Conservation (phyloP, 2,329 filamentous ascomycete species). For the Neopestalotiopsis clavispora region DNA sequence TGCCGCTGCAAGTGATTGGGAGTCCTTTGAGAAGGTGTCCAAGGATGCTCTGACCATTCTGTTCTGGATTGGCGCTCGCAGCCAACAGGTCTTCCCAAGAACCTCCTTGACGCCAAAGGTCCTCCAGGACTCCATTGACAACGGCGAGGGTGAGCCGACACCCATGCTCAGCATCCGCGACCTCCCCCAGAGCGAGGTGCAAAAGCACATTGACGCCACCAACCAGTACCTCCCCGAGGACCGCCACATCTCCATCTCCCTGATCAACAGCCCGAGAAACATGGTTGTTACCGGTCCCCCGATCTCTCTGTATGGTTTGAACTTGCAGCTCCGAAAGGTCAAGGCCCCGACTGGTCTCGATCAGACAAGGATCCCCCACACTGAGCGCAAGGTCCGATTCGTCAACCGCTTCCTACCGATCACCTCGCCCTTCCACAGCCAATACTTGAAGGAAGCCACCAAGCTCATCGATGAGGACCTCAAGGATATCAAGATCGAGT, state of each 20-base stretch:
- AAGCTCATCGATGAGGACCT: slow-evolving; percentile 86
- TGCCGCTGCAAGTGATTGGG: slow-evolving; percentile 90
- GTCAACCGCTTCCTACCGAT: slow-evolving; percentile 97
- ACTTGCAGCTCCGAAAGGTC: slow-evolving; percentile 92
- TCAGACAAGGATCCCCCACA: slow-evolving; percentile 92
- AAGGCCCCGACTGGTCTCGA: slow-evolving; percentile 98
- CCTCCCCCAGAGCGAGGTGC: slow-evolving; percentile 83
- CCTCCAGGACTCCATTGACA: slow-evolving; percentile 89
- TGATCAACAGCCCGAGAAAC: slow-evolving; percentile 96
- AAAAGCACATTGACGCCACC: slow-evolving; percentile 95
- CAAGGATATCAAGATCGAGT: slow-evolving; percentile 78
- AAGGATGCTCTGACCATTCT: slow-evolving; percentile 86
- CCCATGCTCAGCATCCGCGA: slow-evolving; percentile 98
- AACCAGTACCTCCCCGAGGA: slow-evolving; percentile 95
- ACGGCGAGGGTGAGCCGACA: slow-evolving; percentile 93
- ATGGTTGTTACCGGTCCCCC: slow-evolving; percentile 96
- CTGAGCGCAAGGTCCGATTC: slow-evolving; percentile 94
- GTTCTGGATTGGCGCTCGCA: slow-evolving; percentile 98
- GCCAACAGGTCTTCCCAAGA: slow-evolving; percentile 94
- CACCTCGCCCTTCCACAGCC: slow-evolving; percentile 97
- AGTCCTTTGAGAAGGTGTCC: slow-evolving; percentile 82
- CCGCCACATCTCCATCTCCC: slow-evolving; percentile 91
- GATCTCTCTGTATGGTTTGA: slow-evolving; percentile 94
- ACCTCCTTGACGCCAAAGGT: slow-evolving; percentile 92
- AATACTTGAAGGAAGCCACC: slow-evolving; percentile 84